Base-by-base conservation (phyloP, 176 grass and related monocot species). In the Microstegium vimineum region DNA sequence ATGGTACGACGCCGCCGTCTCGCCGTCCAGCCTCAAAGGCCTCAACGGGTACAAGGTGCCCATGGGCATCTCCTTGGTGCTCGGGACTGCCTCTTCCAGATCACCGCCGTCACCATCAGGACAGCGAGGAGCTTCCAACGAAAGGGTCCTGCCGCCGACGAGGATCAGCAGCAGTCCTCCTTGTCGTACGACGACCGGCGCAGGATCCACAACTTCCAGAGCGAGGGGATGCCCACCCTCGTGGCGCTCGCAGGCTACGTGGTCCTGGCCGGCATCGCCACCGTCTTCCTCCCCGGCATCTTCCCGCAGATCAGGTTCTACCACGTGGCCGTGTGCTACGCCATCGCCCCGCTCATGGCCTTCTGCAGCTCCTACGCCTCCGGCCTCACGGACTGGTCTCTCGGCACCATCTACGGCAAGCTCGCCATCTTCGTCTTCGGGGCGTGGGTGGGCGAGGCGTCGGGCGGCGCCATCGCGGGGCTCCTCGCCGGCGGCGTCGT, bases 11-110 rank as follows among this genome's bases (percentile, higher is more conserved):
- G 77, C 87, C 11, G 66, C 75, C 8, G 42, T 70, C 30, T 71
- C 87, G 0, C 40, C 61, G 0, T 71, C n/a, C 69, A 93, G 78
- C 52, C 68, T 87, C 13, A 86, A 40, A 71, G 91, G 91, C 2
- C 46, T 93, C 68, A 85, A 83, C 38, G 91, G 91, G 0, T 90
- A 90, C 84, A 93, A 81, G 90, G 81, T 83, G 17, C 71, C 84
- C 70, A 87, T 84, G 76, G 84, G 80, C 63, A 74, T 93, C n/a
- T n/a, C 91, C 2, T 37, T 90, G 52, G 82, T 87, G 72, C 84
- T 90, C 12, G 91, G 87, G 91, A 93, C 36, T 81, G 81, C 41
- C 30, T 87, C 27, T 90, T 74, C 77, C 87, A 85, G 18, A 59
- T 87, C 16, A 7, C 79, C 8, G 28, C 57, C 2, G 40, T 93